Evolutionary conservation across 2,329 filamentous ascomycete genomes (phyloP), one percentile per base, ranked within the genome.

Genomic region (Arthrobotrys entomopaga): DNA sequence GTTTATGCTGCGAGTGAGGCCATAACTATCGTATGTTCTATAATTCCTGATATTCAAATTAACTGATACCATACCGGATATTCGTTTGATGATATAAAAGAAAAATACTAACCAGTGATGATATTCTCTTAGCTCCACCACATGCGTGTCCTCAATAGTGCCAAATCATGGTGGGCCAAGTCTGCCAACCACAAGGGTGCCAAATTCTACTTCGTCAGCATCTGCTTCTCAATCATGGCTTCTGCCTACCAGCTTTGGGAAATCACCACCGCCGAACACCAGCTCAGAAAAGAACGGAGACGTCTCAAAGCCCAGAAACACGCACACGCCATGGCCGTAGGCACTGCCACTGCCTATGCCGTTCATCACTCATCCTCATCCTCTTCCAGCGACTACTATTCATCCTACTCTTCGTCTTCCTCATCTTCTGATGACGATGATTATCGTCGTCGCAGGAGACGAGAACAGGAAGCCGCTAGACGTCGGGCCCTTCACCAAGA

Each of bases 181-280:
- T 50, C 49, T 11, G 71, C 49, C 40, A 56, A 38, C 38, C 71
- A 46, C 22, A 75, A 61, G 29, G 71, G 71, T 4, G 56, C 58
- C 42, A 75, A 70, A 16, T 70, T 75, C 29, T 75, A 75, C 50
- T 75, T 75, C 43, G 49, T 70, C 49, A 65, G 59, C 46, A 58
- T 75, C 38, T 16, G 49, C 43, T 75, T 75, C 49, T 75, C 71
- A 3, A 69, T 75, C 59, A 11, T 65, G 40, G 71, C 71, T 11
- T 69, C 71, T 24, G 71, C 71, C 10, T 70, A 65, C 16, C 65
- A 75, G 54, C 59, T 75, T 24, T 65, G 57, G 26, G 71, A 75
- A 48, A 74, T 74, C 49, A 64, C 70, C 43, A 53, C 57, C 7
- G 57, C 63, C 3, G 34, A 64, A 16, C 50, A 50, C 24, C 49